Evolutionary conservation across 805 yeast species (phyloP).

Genomic region (Wickerhamiella galacta): DNA sequence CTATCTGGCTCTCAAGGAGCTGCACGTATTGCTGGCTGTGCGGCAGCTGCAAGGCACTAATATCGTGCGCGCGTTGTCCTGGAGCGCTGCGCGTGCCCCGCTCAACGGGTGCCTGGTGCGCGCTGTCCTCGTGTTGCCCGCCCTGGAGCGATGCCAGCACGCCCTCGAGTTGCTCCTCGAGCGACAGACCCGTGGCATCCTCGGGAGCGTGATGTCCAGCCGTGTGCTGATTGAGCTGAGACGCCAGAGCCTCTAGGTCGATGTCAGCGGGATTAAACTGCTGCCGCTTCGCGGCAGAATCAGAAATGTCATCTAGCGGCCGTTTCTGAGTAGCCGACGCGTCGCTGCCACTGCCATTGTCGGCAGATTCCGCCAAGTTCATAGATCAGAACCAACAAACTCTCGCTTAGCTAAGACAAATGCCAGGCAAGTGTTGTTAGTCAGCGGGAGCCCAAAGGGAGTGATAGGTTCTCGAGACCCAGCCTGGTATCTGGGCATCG

Average conservation of each 20-base stretch:
- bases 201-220: slow-evolving; percentile 1
- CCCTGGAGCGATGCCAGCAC: slow-evolving; percentile 14
- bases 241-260: slow-evolving; percentile 16
- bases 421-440: no score
- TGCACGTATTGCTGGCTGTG: slow-evolving; percentile 6
- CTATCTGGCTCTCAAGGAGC: slow-evolving; percentile 9
- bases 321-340: no score
- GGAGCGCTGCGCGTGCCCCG: neutral
- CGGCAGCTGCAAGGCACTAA: neutral
- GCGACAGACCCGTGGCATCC: slow-evolving; percentile 7
- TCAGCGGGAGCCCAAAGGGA: no score
- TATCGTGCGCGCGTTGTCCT: neutral
- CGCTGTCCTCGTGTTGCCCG: slow-evolving; percentile 1
- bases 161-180: slow-evolving; percentile 17
- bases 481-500: no score
- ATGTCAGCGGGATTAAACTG: slow-evolving; percentile 8
- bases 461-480: no score
- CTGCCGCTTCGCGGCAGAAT: neutral
- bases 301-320: no score
- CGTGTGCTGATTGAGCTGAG: slow-evolving; percentile 15
- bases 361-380: no score
- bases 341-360: no score
- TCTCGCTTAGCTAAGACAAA: no score
- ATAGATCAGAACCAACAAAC: no score
- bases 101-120: neutral